Percentiles rank a stretch among this genome's conserved stretches.
phyloP scores from a whole-genome alignment of 306 rosid species.

The Vachellia pachyceras region DNA sequence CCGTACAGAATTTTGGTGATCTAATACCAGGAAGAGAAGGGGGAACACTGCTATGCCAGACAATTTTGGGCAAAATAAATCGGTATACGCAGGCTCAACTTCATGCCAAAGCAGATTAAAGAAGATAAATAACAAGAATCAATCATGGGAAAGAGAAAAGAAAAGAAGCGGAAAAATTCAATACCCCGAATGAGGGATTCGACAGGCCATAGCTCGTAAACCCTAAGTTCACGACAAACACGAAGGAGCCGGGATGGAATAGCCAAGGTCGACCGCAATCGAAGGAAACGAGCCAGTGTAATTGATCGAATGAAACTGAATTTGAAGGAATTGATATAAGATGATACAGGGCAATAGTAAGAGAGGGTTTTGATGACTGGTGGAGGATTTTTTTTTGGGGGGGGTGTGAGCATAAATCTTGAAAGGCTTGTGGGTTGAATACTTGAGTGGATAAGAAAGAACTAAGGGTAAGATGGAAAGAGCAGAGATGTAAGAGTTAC shows the following conservation, averaged over 20 bases:
- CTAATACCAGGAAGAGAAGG: not conserved
- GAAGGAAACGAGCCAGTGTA: not conserved
- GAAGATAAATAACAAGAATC: not conserved
- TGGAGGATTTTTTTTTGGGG: not conserved
- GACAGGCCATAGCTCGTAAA: conserved; percentile 15
- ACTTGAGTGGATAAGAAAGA: not conserved
- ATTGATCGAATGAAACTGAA: conserved; percentile 37
- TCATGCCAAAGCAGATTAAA: conserved; percentile 16
- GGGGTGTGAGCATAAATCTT: not conserved
- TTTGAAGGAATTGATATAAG: conserved; percentile 1
- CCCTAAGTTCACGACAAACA: conserved; percentile 44
- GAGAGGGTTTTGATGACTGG: not conserved
- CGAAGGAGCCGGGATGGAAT: conserved; percentile 45
- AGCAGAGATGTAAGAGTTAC: not conserved
- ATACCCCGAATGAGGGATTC: conserved; percentile 1
- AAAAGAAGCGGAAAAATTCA: conserved; percentile 16
- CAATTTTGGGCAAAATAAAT: not conserved
- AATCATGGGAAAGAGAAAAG: conserved; percentile 32
- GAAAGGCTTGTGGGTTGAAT: not conserved
- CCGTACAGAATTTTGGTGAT: not conserved
- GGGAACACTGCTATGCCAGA: not conserved
- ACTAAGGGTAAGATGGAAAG: conserved; percentile 11
- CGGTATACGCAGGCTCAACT: not conserved
- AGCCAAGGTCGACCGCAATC: conserved; percentile 39
- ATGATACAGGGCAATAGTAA: not conserved